Evolutionary conservation across 257 asterid species (phyloP), one percentile per base, ranked within the genome.

Genomic region (Primulina tabacum): DNA sequence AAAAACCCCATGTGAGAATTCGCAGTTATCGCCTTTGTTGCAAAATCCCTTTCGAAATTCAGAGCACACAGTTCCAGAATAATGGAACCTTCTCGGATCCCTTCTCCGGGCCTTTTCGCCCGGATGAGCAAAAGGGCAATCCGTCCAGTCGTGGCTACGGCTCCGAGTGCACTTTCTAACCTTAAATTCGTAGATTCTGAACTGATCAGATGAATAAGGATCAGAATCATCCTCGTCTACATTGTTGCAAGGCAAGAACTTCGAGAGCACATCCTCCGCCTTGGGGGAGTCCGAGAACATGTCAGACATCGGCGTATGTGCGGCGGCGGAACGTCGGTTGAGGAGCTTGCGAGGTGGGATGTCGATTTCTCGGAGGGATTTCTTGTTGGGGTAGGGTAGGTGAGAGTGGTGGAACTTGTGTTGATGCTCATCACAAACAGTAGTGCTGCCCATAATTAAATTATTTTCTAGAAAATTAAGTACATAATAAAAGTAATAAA

Each of bases 111-210:
- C 99, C 75, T 94, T 94, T 38, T 94, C 99, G 4, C 99, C 99
- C 0, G 96, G 99, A 21, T 93, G 97, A 7, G 96, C 96, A 32
- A 93, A 94, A 2, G 99, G 99, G 75, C 99, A 94, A 72, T 94
- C 99, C 10, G 96, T 94, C 99, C 99, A 94, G 71, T 94, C 99
- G 4, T 94, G 99, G 83, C 97, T 91, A 0, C 97, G 86, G 85
- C 93, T 91, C 2, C 99, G 89, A 0, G 83, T 89, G 76, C 99
- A 94, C 34, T 89, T 89, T 1, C 99, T 75, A 8, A 94, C 96
- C 86, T 94, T 94, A 60, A 94, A 94, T 62, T 94, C 99, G 67
- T 78, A 91, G 81, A 94, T 94, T 7, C 99, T 77, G 81, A 94
- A 94, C 50, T 86, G 90, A 20, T 94, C 97, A 10, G 97, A 83